phyloP scores from a whole-genome alignment of 768 basidiomycete species.

The Boletellus ananas region DNA sequence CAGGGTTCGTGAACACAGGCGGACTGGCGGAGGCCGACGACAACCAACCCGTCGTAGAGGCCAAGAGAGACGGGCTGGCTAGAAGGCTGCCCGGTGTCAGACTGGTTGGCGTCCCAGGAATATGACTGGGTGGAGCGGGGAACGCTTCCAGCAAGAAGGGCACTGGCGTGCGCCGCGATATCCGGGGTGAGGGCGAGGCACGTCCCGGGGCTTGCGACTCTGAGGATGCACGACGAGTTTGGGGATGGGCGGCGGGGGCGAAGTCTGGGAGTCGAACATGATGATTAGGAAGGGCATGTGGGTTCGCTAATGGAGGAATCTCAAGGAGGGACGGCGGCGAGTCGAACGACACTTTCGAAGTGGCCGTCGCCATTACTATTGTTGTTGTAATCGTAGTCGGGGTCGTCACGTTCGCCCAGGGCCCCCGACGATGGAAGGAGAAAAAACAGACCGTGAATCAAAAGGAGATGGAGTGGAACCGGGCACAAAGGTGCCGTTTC shows the following conservation, averaged over 20 bases:
- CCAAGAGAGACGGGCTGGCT: constrained; percentile 12
- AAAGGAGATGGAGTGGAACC: constrained; percentile 10
- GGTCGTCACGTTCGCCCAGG: constrained; percentile 12
- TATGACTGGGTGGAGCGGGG: constrained; percentile 34
- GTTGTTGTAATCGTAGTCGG: constrained; percentile 10
- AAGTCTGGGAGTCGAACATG: constrained; percentile 13
- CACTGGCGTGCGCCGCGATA: constrained; percentile 29
- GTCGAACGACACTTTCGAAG: constrained; percentile 20
- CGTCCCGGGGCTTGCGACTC: constrained; percentile 24
- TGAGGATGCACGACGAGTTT: constrained; percentile 23
- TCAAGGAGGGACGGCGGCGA: constrained; percentile 3
- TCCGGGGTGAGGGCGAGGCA: constrained; percentile 22
- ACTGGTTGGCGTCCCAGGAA: constrained; percentile 23
- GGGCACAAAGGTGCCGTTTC: constrained; percentile 18
- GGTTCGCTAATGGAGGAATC: constrained; percentile 8
- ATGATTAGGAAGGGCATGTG: constrained; percentile 15
- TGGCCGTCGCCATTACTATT: constrained; percentile 15
- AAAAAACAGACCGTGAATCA: constrained; percentile 22
- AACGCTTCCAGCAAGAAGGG: constrained; percentile 39
- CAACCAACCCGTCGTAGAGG: constrained; percentile 7
- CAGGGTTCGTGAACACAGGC: not conserved
- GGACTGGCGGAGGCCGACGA: constrained; percentile 5
- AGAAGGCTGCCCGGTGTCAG: constrained; percentile 1
- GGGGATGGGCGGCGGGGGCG: constrained; percentile 2
- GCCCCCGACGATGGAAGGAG: constrained; percentile 10